Conservation (phyloP, 306 rosid genomes). For the Mimosa pudica region DNA sequence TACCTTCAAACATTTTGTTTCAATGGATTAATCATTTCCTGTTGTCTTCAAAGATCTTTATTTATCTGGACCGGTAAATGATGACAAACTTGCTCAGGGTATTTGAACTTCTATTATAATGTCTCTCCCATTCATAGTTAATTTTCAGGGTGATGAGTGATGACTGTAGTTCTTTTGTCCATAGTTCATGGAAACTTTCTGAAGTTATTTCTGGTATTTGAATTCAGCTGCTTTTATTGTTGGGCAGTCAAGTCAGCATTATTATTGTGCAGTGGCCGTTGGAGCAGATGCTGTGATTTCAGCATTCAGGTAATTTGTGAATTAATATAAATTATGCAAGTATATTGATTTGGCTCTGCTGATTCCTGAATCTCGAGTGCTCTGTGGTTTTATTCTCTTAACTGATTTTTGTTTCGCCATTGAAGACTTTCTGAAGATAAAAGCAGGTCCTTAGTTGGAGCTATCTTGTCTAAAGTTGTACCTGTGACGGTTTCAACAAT, state of each 20-base stretch:
- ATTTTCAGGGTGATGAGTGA: constrained; percentile 21
- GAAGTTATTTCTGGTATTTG: constrained; percentile 90
- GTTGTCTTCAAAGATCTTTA: constrained; percentile 9
- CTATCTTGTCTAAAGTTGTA: constrained; percentile 87
- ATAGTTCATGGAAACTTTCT: constrained; percentile 65
- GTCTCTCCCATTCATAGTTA: constrained; percentile 17
- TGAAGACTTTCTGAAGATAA: constrained; percentile 87
- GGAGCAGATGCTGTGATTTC: constrained; percentile 97
- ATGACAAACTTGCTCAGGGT: constrained; percentile 14
- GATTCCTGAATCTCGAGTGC: constrained; percentile 8
- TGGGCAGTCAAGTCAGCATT: constrained; percentile 96
- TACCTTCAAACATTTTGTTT: constrained; percentile 8
- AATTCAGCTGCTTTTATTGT: constrained; percentile 99
- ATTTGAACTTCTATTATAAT: constrained; percentile 12
- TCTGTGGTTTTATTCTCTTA: constrained; percentile 31
- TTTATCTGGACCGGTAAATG: constrained; percentile 16
- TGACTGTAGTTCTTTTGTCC: constrained; percentile 22
- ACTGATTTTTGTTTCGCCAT: constrained; percentile 34
- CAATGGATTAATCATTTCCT: constrained; percentile 18
- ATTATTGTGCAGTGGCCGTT: constrained; percentile 90
- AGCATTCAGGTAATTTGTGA: constrained; percentile 76
- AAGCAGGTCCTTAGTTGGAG: constrained; percentile 89
- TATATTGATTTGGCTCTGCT: constrained; percentile 16
- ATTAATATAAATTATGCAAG: constrained; percentile 11
- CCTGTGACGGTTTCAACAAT: constrained; percentile 90